Conservation (phyloP, 139 green algal genomes). For the Volvox africanus region DNA sequence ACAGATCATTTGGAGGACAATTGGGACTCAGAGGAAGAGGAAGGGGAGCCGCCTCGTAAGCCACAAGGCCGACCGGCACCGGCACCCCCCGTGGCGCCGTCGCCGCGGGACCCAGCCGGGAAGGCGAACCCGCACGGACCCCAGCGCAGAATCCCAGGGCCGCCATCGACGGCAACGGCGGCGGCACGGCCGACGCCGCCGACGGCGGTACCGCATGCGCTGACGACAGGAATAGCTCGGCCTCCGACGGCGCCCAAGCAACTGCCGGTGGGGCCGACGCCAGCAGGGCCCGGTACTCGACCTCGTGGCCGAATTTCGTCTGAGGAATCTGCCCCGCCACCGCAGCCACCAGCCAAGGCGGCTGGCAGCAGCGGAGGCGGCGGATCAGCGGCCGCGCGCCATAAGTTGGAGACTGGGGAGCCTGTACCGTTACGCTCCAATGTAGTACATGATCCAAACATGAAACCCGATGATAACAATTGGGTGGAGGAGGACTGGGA, state of each 20-base stretch:
- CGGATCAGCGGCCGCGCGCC: background rate
- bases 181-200: background rate
- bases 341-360: background rate
- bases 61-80: background rate
- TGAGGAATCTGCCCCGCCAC: background rate
- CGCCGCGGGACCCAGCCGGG: background rate
- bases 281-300: background rate
- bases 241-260: background rate
- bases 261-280: background rate
- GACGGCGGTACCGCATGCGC: background rate
- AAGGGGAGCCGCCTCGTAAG: background rate
- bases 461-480: background rate
- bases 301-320: background rate
- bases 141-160: conserved; percentile 7
- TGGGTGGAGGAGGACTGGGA: conserved; percentile 47
- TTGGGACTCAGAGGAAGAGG: conserved; percentile 39
- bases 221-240: background rate
- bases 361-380: background rate
- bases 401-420: background rate
- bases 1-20: conserved; percentile 44
- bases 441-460: conserved; percentile 27
- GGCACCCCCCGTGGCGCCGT: background rate
- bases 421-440: background rate
- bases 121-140: background rate
- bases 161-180: background rate